Base-by-base conservation (phyloP, 352 stramenopile species). In the Pythium guiyangense region DNA sequence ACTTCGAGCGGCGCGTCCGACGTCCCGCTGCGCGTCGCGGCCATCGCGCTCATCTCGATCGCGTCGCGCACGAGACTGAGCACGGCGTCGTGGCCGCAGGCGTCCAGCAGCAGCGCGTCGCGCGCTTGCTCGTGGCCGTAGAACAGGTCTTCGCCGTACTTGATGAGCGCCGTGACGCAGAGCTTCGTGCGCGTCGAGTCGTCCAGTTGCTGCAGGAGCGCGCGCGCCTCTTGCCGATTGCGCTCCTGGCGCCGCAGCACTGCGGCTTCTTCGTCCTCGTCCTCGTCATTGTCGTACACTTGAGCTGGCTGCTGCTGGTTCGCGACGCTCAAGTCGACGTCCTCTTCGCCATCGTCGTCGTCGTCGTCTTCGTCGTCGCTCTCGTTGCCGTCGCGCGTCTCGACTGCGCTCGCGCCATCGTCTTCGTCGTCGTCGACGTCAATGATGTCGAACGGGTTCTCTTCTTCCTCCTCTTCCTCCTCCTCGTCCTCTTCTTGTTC, bases 131-230 rank as follows among this genome's bases (percentile, higher is more conserved):
- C 79, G 48, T 86, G 79, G 18, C 74, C 74, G 10, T 74, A 74
- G 51, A 90, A 86, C 22, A 87, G 52, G 60, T 86, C 77, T 49
- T 84, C 76, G 3, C 79, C 76, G 50, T 87, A 87, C 39, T 89
- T 89, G 53, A 86, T 70, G 50, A 89, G 52, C 22, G 79, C 79
- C 5, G 64, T 79, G 1, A 89, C 57, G 45, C 74, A 80, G 51
- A 89, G 59, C 43, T 77, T 84, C 52, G 70, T 87, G 2, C 79
- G 66, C 17, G 72, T 59, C 47, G 76, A 77, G 56, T 80, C 64
- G 59, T 86, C 73, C 50, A 89, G 49, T 43, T 87, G 72, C 27
- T 59, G 49, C 46, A 89, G 45, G 34, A 89, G 43, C 11, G 74
- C 50, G 25, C 73, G 65, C 12, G 76, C 79, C 56, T 89, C 78